A percentile compares a stretch with the other conserved stretches of the same genome.
These are phyloP conservation scores for Astrephomene gubernaculifera DNA, from an alignment of 139 green algal genomes.

Conservation along the genomic window DNA sequence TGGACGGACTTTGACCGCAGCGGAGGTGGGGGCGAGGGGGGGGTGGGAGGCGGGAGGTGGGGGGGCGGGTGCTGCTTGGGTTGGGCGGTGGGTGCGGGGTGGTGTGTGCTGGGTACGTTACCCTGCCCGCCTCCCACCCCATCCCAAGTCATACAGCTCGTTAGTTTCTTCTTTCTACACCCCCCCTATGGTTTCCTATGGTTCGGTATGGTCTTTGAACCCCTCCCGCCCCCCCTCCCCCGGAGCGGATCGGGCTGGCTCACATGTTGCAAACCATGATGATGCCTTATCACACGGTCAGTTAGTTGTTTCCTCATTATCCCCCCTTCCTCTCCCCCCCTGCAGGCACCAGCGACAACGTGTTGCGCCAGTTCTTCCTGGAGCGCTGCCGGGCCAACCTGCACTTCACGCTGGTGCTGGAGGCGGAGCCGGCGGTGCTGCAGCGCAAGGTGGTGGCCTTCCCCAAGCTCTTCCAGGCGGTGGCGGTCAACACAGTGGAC, in stretches of 20 bases:
- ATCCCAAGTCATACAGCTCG: neutral
- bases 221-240: neutral
- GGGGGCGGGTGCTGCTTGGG: neutral
- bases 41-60: neutral
- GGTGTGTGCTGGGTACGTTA: neutral
- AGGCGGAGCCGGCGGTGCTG: slow-evolving; percentile 28
- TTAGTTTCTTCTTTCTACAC: neutral
- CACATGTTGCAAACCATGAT: too few species aligned
- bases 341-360: slow-evolving; percentile 40
- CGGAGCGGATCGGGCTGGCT: too few species aligned
- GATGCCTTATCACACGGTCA: too few species aligned
- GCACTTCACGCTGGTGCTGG: slow-evolving; percentile 59
- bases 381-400: slow-evolving; percentile 67
- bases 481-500: slow-evolving; percentile 50
- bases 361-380: slow-evolving; percentile 65
- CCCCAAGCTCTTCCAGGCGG: slow-evolving; percentile 56
- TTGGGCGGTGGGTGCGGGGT: neutral
- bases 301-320: neutral
- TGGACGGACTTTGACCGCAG: slow-evolving; percentile 53
- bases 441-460: slow-evolving; percentile 52
- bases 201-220: neutral
- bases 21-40: slow-evolving; percentile 7
- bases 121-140: neutral
- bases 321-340: neutral
- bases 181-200: neutral